Conservation (phyloP, 176 grass and related monocot species). For the Typha latifolia region DNA sequence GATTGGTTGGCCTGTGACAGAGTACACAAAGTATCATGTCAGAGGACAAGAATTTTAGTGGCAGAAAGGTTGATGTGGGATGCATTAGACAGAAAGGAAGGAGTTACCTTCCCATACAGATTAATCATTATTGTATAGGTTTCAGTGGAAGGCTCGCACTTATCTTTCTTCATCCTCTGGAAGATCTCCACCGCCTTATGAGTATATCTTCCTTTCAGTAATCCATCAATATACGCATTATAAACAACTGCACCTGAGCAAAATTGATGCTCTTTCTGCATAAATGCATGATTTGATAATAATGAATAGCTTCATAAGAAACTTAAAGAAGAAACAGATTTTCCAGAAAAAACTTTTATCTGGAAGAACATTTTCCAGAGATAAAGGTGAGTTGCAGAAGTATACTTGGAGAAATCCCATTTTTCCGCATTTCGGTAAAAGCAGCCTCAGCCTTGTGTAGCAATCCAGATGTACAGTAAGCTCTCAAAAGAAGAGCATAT, state of each 20-base stretch:
- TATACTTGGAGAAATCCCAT: conserved; percentile 56
- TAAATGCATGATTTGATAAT: conserved; percentile 5
- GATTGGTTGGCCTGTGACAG: conserved; percentile 60
- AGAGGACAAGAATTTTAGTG: background rate
- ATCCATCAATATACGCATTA: conserved; percentile 60
- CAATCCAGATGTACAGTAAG: conserved; percentile 51
- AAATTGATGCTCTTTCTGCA: conserved; percentile 15
- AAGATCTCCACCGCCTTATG: conserved; percentile 78
- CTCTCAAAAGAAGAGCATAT: conserved; percentile 61
- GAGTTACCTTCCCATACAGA: conserved; percentile 65
- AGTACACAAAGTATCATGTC: background rate
- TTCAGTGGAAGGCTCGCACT: conserved; percentile 61
- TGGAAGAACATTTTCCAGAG: background rate
- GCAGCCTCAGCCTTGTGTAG: conserved; percentile 68
- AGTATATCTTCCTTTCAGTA: conserved; percentile 60
- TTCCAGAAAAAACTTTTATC: background rate
- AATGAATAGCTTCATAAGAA: conserved; percentile 1
- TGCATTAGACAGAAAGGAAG: background rate
- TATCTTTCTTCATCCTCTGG: conserved; percentile 68
- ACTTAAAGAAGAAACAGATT: background rate
- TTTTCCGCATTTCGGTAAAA: conserved; percentile 74
- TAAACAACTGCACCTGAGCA: conserved; percentile 59
- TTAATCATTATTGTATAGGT: conserved; percentile 95
- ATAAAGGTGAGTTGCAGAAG: background rate
- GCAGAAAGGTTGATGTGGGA: no score